A percentile compares a stretch with the other conserved stretches of the same genome.
Evolutionary conservation across 371 early-diverging fungal species (phyloP).

Genomic region (Apophysomyces elegans): DNA sequence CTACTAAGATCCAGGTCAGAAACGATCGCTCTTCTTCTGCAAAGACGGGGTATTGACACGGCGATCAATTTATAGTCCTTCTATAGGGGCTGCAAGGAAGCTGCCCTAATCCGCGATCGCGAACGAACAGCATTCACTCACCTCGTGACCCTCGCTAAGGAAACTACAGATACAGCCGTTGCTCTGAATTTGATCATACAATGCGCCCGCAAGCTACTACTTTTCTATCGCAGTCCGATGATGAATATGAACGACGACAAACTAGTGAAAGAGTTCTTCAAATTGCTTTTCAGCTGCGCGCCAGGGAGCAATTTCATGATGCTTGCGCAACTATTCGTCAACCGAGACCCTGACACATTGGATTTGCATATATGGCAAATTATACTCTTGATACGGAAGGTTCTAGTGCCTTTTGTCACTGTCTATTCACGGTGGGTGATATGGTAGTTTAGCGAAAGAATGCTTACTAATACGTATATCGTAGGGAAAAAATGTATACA

Average conservation of each 20-base stretch:
- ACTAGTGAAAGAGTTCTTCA: constrained; percentile 7
- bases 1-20: constrained; percentile 69
- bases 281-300: background rate
- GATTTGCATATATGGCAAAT: constrained; percentile 32
- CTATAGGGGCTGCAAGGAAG: constrained; percentile 41
- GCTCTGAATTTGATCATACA: background rate
- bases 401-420: constrained; percentile 14
- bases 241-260: background rate
- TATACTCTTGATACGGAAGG: constrained; percentile 28
- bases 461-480: background rate
- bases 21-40: background rate
- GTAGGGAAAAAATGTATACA: background rate
- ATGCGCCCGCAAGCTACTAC: constrained; percentile 14
- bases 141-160: constrained; percentile 8
- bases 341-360: constrained; percentile 1
- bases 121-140: constrained; percentile 18
- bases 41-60: background rate
- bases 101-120: constrained; percentile 17
- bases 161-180: background rate
- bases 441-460: background rate
- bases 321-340: constrained; percentile 11
- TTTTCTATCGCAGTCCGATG: background rate
- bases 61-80: constrained; percentile 32
- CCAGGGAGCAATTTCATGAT: background rate
- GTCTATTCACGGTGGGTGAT: background rate